Conservation (phyloP, 2,329 filamentous ascomycete genomes). For the Alternaria rosae region DNA sequence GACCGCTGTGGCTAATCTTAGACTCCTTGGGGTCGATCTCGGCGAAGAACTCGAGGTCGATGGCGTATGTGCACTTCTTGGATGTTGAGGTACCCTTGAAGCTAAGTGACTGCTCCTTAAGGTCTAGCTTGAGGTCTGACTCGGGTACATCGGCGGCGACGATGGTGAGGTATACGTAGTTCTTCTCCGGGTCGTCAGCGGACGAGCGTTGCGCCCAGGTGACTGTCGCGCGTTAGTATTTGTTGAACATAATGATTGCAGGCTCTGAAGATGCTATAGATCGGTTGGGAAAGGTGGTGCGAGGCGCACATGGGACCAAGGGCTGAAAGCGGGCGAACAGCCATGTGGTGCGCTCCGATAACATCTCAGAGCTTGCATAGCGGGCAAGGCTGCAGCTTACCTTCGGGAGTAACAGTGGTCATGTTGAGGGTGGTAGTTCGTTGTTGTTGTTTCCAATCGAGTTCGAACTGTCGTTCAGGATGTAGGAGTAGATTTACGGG, state of each 20-base stretch:
- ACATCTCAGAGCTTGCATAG: background rate
- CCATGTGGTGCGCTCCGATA: background rate
- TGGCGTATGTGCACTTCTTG: conserved; percentile 85
- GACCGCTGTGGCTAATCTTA: conserved; percentile 86
- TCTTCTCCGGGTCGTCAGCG: conserved; percentile 78
- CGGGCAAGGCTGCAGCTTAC: conserved; percentile 45
- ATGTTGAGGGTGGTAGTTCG: conserved; percentile 26
- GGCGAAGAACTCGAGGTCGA: conserved; percentile 85
- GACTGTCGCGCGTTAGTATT: conserved; percentile 64
- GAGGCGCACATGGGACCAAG: background rate
- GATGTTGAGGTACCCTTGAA: conserved; percentile 85
- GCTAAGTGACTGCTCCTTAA: conserved; percentile 72
- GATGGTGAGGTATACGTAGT: conserved; percentile 94
- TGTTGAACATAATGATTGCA: background rate
- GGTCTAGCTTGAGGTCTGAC: conserved; percentile 78
- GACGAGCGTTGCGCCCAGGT: conserved; percentile 98
- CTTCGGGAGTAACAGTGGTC: conserved; percentile 50
- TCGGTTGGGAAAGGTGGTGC: background rate
- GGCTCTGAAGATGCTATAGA: conserved; percentile 10
- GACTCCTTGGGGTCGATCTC: conserved; percentile 87
- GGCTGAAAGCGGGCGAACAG: background rate
- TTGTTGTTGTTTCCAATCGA: conserved; percentile 4
- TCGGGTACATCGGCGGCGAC: conserved; percentile 83
- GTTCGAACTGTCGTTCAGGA: background rate
- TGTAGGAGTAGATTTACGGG: conserved; percentile 1